A percentile compares a stretch with the other conserved stretches of the same genome.
phyloP scores from a whole-genome alignment of 169 alveolate species.

The Toxoplasma gondii region DNA sequence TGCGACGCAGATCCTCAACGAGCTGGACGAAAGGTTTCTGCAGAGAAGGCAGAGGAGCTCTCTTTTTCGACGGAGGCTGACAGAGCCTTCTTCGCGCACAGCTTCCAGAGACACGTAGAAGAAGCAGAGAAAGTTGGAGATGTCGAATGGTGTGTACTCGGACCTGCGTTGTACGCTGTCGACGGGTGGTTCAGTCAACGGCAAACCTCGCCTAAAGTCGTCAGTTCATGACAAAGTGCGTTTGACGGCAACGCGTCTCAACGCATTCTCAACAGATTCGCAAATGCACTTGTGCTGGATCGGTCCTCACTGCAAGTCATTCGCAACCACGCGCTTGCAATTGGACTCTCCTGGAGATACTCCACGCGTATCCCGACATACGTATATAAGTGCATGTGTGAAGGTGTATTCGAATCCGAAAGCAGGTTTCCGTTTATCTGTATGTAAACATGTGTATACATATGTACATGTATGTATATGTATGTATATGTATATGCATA shows the following conservation, averaged over 20 bases:
- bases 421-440: no score
- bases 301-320: no score
- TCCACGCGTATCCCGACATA: neutral
- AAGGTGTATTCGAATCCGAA: no score
- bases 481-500: neutral
- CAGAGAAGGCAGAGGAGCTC: neutral
- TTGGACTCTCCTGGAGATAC: no score
- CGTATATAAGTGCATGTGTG: neutral
- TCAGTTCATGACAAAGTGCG: no score
- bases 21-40: no score
- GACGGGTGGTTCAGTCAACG: neutral
- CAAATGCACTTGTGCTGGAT: no score
- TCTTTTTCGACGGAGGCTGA: neutral
- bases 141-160: slow-evolving; percentile 17
- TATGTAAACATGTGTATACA: neutral
- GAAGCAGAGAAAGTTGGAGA: neutral
- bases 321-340: no score
- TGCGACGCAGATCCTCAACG: no score
- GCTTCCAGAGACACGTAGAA: neutral
- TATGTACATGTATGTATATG: neutral
- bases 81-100: neutral
- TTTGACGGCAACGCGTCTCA: no score
- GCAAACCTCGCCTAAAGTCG: neutral
- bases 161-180: slow-evolving; percentile 12
- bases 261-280: no score